These are phyloP conservation scores for Boletus bicolor DNA, from an alignment of 768 basidiomycete species.

Conservation along the genomic window DNA sequence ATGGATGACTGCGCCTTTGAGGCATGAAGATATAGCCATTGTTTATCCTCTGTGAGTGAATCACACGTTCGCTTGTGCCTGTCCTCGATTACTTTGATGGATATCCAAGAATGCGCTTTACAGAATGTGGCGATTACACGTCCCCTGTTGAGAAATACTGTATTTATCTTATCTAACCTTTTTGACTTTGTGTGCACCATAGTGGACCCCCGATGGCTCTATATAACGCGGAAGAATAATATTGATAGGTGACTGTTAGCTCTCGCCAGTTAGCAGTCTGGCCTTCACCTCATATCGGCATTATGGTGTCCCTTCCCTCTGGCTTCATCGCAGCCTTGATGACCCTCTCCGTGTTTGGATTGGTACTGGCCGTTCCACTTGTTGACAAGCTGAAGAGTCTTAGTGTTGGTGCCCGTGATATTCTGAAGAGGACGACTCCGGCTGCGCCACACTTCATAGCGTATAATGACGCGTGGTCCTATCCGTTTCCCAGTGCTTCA, in stretches of 20 bases:
- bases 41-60: neutral
- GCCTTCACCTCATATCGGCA: neutral
- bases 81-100: neutral
- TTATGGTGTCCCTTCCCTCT: slow-evolving; percentile 5
- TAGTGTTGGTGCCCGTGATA: slow-evolving; percentile 10
- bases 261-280: neutral
- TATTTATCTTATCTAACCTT: neutral
- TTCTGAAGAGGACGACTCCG: slow-evolving; percentile 20
- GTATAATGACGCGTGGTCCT: slow-evolving; percentile 39
- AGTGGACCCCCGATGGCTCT: neutral
- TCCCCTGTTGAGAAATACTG: neutral
- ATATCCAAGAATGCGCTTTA: neutral
- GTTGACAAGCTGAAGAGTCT: slow-evolving; percentile 11
- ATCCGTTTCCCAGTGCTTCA: slow-evolving; percentile 42
- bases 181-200: neutral
- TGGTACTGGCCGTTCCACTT: slow-evolving; percentile 6
- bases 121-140: neutral
- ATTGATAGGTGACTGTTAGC: neutral
- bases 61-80: neutral
- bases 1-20: neutral
- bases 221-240: neutral
- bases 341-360: slow-evolving; percentile 1
- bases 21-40: neutral
- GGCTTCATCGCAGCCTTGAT: neutral
- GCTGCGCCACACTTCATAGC: slow-evolving; percentile 47